phyloP scores from a whole-genome alignment of 2,329 filamentous ascomycete species.

The Drechslera avenae region DNA sequence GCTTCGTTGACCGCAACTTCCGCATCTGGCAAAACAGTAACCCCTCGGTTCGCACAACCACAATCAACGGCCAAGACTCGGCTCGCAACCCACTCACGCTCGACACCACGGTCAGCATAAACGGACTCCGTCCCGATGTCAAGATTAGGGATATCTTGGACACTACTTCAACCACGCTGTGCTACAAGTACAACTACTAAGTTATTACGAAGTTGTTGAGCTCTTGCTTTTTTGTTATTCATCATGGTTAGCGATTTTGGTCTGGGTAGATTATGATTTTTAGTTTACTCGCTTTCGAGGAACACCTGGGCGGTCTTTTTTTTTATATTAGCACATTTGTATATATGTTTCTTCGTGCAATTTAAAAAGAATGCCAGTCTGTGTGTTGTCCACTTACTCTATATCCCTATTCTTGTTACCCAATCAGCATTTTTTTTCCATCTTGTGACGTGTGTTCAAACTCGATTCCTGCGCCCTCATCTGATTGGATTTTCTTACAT shows the following conservation, averaged over 20 bases:
- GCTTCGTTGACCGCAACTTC: conserved; percentile 56
- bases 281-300: no score
- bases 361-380: no score
- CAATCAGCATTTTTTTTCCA: no score
- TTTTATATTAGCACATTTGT: conserved; percentile 1
- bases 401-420: no score
- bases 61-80: conserved; percentile 50
- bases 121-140: conserved; percentile 35
- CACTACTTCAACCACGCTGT: conserved; percentile 33
- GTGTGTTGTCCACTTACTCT: no score
- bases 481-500: no score
- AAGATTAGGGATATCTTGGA: conserved; percentile 40
- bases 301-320: no score
- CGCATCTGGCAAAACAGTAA: conserved; percentile 56
- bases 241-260: background rate
- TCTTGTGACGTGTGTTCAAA: no score
- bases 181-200: conserved; percentile 48
- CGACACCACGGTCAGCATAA: conserved; percentile 35
- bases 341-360: background rate
- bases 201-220: no score
- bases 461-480: no score
- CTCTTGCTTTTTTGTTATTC: background rate
- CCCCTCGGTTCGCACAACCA: conserved; percentile 22
- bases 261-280: no score
- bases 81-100: conserved; percentile 31